Evolutionary conservation across 2,329 filamentous ascomycete species (phyloP).

Genomic region (Rachicladosporium sp.): DNA sequence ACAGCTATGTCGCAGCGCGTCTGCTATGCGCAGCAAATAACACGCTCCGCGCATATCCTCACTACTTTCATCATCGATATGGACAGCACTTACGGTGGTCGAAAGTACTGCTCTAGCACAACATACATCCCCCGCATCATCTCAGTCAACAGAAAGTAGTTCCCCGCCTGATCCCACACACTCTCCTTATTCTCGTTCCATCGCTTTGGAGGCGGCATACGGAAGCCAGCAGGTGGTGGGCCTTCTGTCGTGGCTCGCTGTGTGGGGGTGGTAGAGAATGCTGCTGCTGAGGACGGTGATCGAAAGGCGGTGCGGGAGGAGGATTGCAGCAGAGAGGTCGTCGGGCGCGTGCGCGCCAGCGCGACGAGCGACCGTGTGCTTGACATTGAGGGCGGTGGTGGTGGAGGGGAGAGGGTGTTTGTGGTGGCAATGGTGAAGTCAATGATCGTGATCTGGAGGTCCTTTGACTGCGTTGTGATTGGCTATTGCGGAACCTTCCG

Average conservation of each 20-base stretch:
- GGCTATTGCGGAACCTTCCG: too few relatives aligned
- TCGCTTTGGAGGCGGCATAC: slow-evolving; percentile 56
- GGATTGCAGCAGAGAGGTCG: slow-evolving; percentile 22
- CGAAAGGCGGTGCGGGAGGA: slow-evolving; percentile 24
- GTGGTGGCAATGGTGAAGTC: slow-evolving; percentile 2
- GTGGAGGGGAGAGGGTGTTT: slow-evolving; percentile 70
- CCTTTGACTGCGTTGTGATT: too few relatives aligned
- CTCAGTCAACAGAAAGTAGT: slow-evolving; percentile 91
- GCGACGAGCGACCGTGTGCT: slow-evolving; percentile 35
- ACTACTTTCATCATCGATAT: neutral
- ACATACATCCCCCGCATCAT: slow-evolving; percentile 98
- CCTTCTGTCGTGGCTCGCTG: slow-evolving; percentile 56
- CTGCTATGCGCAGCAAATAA: too few relatives aligned
- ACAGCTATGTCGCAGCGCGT: too few relatives aligned
- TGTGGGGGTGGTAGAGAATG: slow-evolving; percentile 53
- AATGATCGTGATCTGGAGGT: too few relatives aligned
- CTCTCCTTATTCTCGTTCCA: slow-evolving; percentile 74
- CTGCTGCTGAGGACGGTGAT: slow-evolving; percentile 38
- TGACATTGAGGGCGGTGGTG: slow-evolving; percentile 52
- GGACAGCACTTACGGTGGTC: slow-evolving; percentile 68
- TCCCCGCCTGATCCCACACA: slow-evolving; percentile 70
- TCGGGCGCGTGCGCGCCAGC: slow-evolving; percentile 34
- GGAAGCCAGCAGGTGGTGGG: slow-evolving; percentile 68
- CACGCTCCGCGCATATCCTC: too few relatives aligned
- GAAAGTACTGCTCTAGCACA: slow-evolving; percentile 93